phyloP scores from a whole-genome alignment of 1,284 basidiomycete genomes.

The Pulveroboletus sp. region DNA sequence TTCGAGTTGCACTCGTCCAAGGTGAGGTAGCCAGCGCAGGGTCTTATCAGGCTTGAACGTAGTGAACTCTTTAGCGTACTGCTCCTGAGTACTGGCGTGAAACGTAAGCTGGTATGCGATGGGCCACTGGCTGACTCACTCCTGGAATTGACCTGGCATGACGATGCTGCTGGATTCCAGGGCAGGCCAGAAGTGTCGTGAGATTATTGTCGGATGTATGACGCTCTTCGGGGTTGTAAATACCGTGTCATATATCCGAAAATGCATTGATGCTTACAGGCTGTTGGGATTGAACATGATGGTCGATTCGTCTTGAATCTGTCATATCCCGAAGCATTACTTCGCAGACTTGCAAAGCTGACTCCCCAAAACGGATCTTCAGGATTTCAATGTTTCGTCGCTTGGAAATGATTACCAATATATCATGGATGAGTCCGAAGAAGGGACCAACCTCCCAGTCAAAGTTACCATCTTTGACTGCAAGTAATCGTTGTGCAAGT shows the following conservation, averaged over 20 bases:
- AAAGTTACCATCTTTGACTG: conserved; percentile 76
- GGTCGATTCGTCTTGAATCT: conserved; percentile 86
- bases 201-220: conserved; percentile 87
- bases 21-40: conserved; percentile 82
- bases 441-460: conserved; percentile 72
- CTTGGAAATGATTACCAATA: conserved; percentile 42
- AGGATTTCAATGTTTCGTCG: conserved; percentile 89
- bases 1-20: conserved; percentile 79
- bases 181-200: conserved; percentile 90
- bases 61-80: conserved; percentile 76
- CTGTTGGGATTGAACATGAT: conserved; percentile 76
- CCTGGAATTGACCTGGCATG: conserved; percentile 82
- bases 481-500: conserved; percentile 80
- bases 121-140: conserved; percentile 47
- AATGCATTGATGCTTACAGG: conserved; percentile 45
- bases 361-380: conserved; percentile 91
- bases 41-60: conserved; percentile 89
- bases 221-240: conserved; percentile 35
- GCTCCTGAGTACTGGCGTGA: conserved; percentile 61
- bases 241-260: not conserved
- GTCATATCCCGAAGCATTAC: conserved; percentile 96
- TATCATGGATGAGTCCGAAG: not conserved
- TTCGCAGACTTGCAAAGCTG: conserved; percentile 88
- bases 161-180: conserved; percentile 71
- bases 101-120: conserved; percentile 4